These are phyloP conservation scores for Friedmanniomyces simplex DNA, from an alignment of 495 filamentous ascomycete genomes.

Conservation along the genomic window DNA sequence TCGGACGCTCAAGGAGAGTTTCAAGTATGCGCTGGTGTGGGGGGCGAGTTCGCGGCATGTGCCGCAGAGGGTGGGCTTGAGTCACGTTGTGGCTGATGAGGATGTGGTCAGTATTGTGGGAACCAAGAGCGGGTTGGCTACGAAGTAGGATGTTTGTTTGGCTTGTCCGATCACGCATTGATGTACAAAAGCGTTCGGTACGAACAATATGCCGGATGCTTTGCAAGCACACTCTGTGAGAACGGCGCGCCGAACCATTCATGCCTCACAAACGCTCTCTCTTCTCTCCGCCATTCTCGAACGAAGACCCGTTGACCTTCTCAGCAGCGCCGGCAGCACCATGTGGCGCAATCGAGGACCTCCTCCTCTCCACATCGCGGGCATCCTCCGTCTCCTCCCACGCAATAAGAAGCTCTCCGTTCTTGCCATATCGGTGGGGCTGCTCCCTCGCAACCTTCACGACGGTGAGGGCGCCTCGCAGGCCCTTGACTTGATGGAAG, in stretches of 20 bases:
- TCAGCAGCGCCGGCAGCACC: background rate
- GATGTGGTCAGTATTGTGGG: slow-evolving; percentile 91
- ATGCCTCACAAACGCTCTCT: background rate
- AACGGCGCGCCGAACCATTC: background rate
- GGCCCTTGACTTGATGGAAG: slow-evolving; percentile 30
- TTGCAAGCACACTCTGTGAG: too few relatives aligned
- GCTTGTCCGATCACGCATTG: background rate
- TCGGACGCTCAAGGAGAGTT: slow-evolving; percentile 89
- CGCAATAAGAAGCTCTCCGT: slow-evolving; percentile 36
- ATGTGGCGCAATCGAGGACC: background rate
- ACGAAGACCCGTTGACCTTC: background rate
- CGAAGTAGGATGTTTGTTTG: slow-evolving; percentile 3
- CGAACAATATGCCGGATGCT: too few relatives aligned
- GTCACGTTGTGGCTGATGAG: slow-evolving; percentile 82
- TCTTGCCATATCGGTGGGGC: slow-evolving; percentile 59
- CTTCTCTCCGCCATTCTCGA: background rate
- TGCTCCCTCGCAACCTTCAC: slow-evolving; percentile 49
- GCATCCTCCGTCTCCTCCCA: slow-evolving; percentile 23
- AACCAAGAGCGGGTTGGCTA: slow-evolving; percentile 19
- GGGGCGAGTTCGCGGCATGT: slow-evolving; percentile 90
- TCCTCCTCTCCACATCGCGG: background rate
- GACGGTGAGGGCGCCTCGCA: slow-evolving; percentile 40
- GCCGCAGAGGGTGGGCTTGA: slow-evolving; percentile 83
- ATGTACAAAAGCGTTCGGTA: background rate
- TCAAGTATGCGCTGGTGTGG: slow-evolving; percentile 98